Evolutionary conservation across 2,329 filamentous ascomycete genomes (phyloP).

Genomic region (Aspergillus cejpii): DNA sequence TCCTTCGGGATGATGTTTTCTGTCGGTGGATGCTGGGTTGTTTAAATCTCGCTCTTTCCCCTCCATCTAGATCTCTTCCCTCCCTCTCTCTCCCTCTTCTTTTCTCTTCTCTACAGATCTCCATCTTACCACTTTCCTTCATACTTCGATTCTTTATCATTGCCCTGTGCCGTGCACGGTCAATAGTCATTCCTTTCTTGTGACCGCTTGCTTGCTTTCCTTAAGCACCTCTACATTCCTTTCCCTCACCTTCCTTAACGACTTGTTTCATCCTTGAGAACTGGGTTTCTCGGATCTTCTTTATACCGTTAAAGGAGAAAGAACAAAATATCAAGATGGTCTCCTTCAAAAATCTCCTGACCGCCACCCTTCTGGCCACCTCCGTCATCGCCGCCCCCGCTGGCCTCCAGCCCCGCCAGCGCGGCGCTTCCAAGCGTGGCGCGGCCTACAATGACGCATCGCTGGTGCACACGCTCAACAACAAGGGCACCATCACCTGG

Average conservation of each 20-base stretch:
- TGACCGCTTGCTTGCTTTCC: constrained; percentile 2
- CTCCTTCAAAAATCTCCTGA: constrained; percentile 32
- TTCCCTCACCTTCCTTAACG: constrained; percentile 6
- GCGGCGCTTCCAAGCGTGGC: constrained; percentile 25
- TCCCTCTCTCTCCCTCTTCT: neutral
- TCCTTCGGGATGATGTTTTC: too few relatives aligned
- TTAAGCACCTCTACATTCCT: neutral
- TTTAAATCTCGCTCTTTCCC: neutral
- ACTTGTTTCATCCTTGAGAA: constrained; percentile 15
- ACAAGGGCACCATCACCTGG: constrained; percentile 33
- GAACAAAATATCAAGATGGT: constrained; percentile 30
- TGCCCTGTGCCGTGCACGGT: constrained; percentile 32
- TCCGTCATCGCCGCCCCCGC: constrained; percentile 30
- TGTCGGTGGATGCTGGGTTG: too few relatives aligned
- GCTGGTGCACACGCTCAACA: constrained; percentile 29
- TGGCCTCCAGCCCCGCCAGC: constrained; percentile 7
- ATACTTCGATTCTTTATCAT: constrained; percentile 8
- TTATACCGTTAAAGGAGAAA: constrained; percentile 17
- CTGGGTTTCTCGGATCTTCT: constrained; percentile 14
- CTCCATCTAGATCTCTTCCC: neutral
- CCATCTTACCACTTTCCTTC: constrained; percentile 6
- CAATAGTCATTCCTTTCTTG: constrained; percentile 23
- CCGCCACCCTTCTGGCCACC: constrained; percentile 31
- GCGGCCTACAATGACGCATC: constrained; percentile 38
- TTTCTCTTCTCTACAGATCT: constrained; percentile 2